Base-by-base conservation (phyloP, 2,329 filamentous ascomycete species). In the Rhynchosporium secalis region DNA sequence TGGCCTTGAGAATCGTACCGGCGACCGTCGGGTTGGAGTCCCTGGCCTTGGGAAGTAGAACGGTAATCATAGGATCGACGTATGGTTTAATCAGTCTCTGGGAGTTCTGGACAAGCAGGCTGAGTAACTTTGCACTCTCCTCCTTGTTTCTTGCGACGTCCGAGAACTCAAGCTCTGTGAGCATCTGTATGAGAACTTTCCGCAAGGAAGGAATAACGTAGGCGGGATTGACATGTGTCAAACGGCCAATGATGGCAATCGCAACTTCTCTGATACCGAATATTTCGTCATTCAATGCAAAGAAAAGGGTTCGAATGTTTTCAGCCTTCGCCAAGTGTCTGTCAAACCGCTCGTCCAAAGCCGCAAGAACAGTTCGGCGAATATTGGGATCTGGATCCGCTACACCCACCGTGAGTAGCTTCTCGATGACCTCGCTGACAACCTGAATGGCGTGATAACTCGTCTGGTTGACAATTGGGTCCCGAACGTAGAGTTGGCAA, bases 401-500 rank as follows among this genome's bases (percentile, higher is more conserved):
- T 33, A 99, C 91, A 56, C 92, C 94, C 45, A 98, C 93, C 0
- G 94, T 97, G 65, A 99, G 81, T 0, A 99, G 85, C 73, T 95
- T 97, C 77, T 98, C 93, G 62, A 99, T 96, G 38, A 99, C 95
- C 74, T 99, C 95, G 60, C 94, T 91, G 51, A 99, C 96, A 33
- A 99, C 95, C 74, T 97, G 92, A 46, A 98, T 91, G 0, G 95
- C 94, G 75, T 99, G 95, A 68, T 94, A 91, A 74, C 95, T 98
- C 6, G 94, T 97, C 77, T 99, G 95, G 71, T 96, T 95, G 71
- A 99, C 92, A 68, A 99, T 98, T 0, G 95, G 95, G 74, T 99
- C 96, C 70, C 92, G 88, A 51, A 98, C 91, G 72, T 98, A 98
- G 51, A 99, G 85, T 75, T 99, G 96, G 73, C 96, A 99, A 77